These are phyloP conservation scores for Gonapodya prolifera DNA, from an alignment of 192 early-diverging fungal species.

Conservation along the genomic window DNA sequence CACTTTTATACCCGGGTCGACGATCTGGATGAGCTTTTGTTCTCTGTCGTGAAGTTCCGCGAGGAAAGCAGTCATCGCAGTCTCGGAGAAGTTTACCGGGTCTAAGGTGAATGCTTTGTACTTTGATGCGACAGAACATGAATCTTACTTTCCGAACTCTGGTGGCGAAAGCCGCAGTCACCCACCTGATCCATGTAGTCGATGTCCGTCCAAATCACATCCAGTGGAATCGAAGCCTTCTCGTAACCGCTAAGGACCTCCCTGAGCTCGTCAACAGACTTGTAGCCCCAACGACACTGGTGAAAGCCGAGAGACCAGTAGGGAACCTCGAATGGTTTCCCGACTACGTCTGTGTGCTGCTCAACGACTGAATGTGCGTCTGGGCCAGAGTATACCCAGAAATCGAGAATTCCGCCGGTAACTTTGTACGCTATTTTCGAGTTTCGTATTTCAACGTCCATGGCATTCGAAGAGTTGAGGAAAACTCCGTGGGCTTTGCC, in stretches of 20 bases:
- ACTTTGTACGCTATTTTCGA: slow-evolving; percentile 44
- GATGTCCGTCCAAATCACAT: slow-evolving; percentile 53
- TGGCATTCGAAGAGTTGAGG: slow-evolving; percentile 50
- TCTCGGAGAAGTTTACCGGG: slow-evolving; percentile 32
- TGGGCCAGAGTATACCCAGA: slow-evolving; percentile 50
- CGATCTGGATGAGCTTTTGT: slow-evolving; percentile 48
- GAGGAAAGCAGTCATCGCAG: slow-evolving; percentile 30
- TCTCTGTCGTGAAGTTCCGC: slow-evolving; percentile 24
- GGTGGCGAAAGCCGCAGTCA: too few relatives aligned
- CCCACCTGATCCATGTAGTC: slow-evolving; percentile 61
- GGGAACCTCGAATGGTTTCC: slow-evolving; percentile 42
- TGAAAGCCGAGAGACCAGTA: slow-evolving; percentile 52
- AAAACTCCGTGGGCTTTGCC: too few relatives aligned
- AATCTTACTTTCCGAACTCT: too few relatives aligned
- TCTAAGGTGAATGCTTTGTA: slow-evolving; percentile 49
- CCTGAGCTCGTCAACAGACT: slow-evolving; percentile 36
- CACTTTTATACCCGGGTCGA: slow-evolving; percentile 49
- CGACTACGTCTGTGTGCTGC: slow-evolving; percentile 51
- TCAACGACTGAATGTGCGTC: slow-evolving; percentile 23
- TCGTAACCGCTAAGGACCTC: slow-evolving; percentile 36
- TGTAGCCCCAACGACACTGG: slow-evolving; percentile 53
- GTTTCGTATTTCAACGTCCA: slow-evolving; percentile 43
- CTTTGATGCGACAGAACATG: too few relatives aligned
- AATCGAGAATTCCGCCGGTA: slow-evolving; percentile 50
- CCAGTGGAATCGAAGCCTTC: slow-evolving; percentile 42